Percentiles rank a stretch among this genome's conserved stretches.
Evolutionary conservation across 2,329 filamentous ascomycete genomes (phyloP).

Genomic region (Scortechinia acanthostroma): DNA sequence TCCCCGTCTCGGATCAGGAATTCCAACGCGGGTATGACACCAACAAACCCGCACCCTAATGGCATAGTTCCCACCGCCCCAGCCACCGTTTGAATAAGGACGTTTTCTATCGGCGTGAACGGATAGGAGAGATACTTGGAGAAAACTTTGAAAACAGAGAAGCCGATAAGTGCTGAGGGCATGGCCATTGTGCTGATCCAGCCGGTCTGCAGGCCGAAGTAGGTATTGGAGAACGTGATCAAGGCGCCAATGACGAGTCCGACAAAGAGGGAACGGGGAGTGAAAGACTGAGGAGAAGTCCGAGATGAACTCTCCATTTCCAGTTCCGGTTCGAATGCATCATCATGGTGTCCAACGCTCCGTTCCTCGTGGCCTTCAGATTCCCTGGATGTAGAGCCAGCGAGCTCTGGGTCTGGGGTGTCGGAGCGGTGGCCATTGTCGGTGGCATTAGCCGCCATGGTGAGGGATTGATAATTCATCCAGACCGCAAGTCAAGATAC

Average conservation of each 20-base stretch:
- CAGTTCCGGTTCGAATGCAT: neutral
- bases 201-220: constrained; percentile 88
- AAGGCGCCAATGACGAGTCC: constrained; percentile 80
- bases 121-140: constrained; percentile 68
- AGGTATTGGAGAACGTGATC: constrained; percentile 96
- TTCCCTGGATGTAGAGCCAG: neutral
- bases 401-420: neutral
- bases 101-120: constrained; percentile 92
- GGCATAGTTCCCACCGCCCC: constrained; percentile 96
- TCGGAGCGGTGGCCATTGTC: neutral
- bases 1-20: neutral
- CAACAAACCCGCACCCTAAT: constrained; percentile 88
- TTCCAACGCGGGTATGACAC: constrained; percentile 46
- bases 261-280: constrained; percentile 69
- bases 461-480: constrained; percentile 25
- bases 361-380: neutral
- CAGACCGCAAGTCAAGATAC: neutral
- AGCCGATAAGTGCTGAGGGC: constrained; percentile 89
- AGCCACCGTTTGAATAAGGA: constrained; percentile 90
- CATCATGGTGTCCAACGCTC: neutral
- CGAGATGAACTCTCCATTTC: constrained; percentile 19
- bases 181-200: constrained; percentile 83
- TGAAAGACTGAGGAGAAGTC: constrained; percentile 62
- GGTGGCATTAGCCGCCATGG: constrained; percentile 16
- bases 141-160: constrained; percentile 82